A percentile compares a stretch with the other conserved stretches of the same genome.
phyloP scores from a whole-genome alignment of 2,329 filamentous ascomycete species.

The Xylaria sp. region DNA sequence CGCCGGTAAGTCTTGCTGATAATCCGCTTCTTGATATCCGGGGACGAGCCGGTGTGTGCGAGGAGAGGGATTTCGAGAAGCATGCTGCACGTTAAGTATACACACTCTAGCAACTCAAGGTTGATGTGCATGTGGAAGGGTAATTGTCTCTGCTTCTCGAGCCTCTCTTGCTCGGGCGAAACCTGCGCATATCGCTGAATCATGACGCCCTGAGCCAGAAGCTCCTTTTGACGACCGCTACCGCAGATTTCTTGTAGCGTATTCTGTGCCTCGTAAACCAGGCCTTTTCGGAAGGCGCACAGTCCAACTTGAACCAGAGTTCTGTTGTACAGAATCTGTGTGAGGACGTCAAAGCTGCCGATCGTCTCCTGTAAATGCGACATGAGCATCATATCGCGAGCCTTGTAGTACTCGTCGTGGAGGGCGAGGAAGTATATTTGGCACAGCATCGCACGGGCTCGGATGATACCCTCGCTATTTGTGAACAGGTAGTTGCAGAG shows the following conservation, averaged over 20 bases:
- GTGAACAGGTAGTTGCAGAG: slow-evolving; percentile 95
- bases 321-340: slow-evolving; percentile 98
- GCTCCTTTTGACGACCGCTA: slow-evolving; percentile 95
- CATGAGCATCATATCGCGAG: slow-evolving; percentile 99
- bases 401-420: slow-evolving; percentile 97
- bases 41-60: slow-evolving; percentile 93
- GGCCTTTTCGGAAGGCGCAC: slow-evolving; percentile 94
- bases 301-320: slow-evolving; percentile 97
- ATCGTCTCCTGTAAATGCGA: slow-evolving; percentile 98
- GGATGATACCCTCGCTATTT: slow-evolving; percentile 93
- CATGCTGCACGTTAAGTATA: slow-evolving; percentile 99
- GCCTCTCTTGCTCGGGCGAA: slow-evolving; percentile 93
- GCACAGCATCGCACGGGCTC: slow-evolving; percentile 95
- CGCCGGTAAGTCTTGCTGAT: slow-evolving; percentile 99
- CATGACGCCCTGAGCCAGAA: slow-evolving; percentile 96
- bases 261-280: slow-evolving; percentile 97
- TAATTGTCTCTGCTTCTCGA: slow-evolving; percentile 95
- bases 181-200: slow-evolving; percentile 97
- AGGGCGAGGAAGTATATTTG: slow-evolving; percentile 98
- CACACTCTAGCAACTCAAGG: slow-evolving; percentile 94
- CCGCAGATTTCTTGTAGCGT: slow-evolving; percentile 98
- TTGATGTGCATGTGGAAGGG: slow-evolving; percentile 99
- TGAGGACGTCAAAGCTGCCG: slow-evolving; percentile 92
- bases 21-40: slow-evolving; percentile 94
- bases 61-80: slow-evolving; percentile 96